Evolutionary conservation across 225 moss, liverwort and hornwort species (phyloP).

Genomic region (Lunularia cruciata): DNA sequence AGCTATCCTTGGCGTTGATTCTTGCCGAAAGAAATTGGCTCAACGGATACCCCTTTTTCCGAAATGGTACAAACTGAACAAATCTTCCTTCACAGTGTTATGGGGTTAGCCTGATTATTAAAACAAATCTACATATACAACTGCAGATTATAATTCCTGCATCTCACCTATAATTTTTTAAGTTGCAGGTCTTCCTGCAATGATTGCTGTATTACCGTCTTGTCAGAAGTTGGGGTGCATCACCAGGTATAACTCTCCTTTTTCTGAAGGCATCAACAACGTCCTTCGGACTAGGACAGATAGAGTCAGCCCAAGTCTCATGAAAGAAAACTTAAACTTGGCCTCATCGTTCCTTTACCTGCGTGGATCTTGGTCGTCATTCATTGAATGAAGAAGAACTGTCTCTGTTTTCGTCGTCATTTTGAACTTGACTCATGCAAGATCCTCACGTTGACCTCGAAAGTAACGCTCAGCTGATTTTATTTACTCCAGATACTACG

Average conservation of each 20-base stretch:
- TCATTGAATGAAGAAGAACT: too few relatives aligned
- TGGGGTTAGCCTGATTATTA: not conserved
- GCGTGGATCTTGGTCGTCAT: too few relatives aligned
- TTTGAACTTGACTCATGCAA: too few relatives aligned
- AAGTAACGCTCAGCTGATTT: too few relatives aligned
- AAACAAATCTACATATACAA: too few relatives aligned
- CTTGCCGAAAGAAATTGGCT: conserved; percentile 58
- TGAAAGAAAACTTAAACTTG: too few relatives aligned
- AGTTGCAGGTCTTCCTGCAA: conserved; percentile 57
- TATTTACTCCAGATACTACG: conserved; percentile 50
- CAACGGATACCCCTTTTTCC: conserved; percentile 50
- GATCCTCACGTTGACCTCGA: too few relatives aligned
- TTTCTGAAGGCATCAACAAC: too few relatives aligned
- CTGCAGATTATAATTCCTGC: not conserved
- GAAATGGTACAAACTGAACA: conserved; percentile 35
- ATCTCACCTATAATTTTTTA: not conserved
- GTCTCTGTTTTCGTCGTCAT: too few relatives aligned
- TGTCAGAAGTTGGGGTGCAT: conserved; percentile 51
- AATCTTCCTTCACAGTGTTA: not conserved
- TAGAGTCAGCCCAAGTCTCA: too few relatives aligned
- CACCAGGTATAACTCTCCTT: conserved; percentile 24
- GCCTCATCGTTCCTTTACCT: too few relatives aligned
- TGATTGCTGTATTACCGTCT: conserved; percentile 48
- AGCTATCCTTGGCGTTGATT: conserved; percentile 44
- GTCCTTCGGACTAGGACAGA: too few relatives aligned